Conservation (phyloP, 2,329 filamentous ascomycete species). For the Fusarium begoniae region DNA sequence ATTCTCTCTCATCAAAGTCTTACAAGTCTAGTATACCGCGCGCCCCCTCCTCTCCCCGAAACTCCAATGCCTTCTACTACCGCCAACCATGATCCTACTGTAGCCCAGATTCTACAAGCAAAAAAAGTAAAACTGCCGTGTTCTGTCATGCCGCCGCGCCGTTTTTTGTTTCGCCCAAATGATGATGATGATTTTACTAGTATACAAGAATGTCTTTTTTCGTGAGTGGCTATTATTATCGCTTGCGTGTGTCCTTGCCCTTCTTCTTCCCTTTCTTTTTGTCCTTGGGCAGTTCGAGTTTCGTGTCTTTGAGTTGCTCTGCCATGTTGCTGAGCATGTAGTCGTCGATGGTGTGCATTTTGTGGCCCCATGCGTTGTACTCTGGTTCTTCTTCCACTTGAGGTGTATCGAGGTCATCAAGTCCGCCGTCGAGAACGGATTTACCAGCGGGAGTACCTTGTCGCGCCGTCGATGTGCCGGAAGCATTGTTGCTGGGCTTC, state of each 20-base stretch:
- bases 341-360: slow-evolving; percentile 73
- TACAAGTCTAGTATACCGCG: slow-evolving; percentile 24
- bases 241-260: slow-evolving; percentile 66
- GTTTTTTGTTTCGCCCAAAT: slow-evolving; percentile 13
- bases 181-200: slow-evolving; percentile 9
- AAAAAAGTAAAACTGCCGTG: not conserved
- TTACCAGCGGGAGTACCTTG: slow-evolving; percentile 61
- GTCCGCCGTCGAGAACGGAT: slow-evolving; percentile 46
- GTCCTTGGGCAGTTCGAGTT: slow-evolving; percentile 70
- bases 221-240: slow-evolving; percentile 39
- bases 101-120: slow-evolving; percentile 9
- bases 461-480: slow-evolving; percentile 60
- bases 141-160: slow-evolving; percentile 13
- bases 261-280: slow-evolving; percentile 70
- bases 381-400: slow-evolving; percentile 55
- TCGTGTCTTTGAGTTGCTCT: slow-evolving; percentile 65
- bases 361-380: slow-evolving; percentile 66
- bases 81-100: not conserved
- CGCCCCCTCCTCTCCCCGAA: slow-evolving; percentile 1
- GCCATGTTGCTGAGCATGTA: slow-evolving; percentile 78
- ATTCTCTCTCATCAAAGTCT: slow-evolving; percentile 18
- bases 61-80: slow-evolving; percentile 25
- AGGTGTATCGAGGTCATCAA: slow-evolving; percentile 47
- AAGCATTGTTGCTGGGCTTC: slow-evolving; percentile 57
- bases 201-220: slow-evolving; percentile 15